These are phyloP conservation scores for Massarina eburnea DNA, from an alignment of 2,329 filamentous ascomycete genomes.

Conservation along the genomic window DNA sequence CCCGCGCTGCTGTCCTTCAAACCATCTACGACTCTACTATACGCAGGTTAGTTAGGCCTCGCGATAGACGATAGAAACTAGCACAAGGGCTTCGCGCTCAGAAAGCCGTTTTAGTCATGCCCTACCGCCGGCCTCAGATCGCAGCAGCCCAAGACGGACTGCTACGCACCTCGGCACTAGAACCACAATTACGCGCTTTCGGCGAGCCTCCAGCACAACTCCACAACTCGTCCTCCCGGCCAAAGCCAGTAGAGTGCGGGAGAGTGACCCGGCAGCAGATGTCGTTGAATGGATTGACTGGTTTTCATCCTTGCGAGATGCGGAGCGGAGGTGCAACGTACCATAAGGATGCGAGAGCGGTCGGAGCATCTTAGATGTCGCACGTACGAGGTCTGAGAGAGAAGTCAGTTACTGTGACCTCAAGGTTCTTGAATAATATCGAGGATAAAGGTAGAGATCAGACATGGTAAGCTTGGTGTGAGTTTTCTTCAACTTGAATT, in stretches of 20 bases:
- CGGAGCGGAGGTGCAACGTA: constrained; percentile 23
- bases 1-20: too few relatives aligned
- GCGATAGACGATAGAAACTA: not conserved
- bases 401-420: constrained; percentile 17
- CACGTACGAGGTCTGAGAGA: constrained; percentile 10
- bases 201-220: constrained; percentile 56
- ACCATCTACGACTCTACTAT: not conserved
- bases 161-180: constrained; percentile 45
- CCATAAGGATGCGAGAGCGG: constrained; percentile 3
- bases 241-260: constrained; percentile 64
- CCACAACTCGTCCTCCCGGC: constrained; percentile 73
- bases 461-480: constrained; percentile 60
- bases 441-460: constrained; percentile 37
- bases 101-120: constrained; percentile 73
- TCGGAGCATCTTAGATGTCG: not conserved
- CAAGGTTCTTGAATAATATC: not conserved
- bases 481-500: constrained; percentile 59
- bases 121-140: constrained; percentile 59
- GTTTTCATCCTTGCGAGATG: constrained; percentile 57
- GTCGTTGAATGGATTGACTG: constrained; percentile 66
- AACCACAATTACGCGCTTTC: constrained; percentile 60
- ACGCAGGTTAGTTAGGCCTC: not conserved
- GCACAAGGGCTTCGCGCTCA: constrained; percentile 46
- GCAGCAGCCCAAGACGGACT: constrained; percentile 48
- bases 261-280: constrained; percentile 69